These are phyloP conservation scores for Plasmodium coatneyi DNA, from an alignment of 169 alveolate genomes.

Conservation along the genomic window DNA sequence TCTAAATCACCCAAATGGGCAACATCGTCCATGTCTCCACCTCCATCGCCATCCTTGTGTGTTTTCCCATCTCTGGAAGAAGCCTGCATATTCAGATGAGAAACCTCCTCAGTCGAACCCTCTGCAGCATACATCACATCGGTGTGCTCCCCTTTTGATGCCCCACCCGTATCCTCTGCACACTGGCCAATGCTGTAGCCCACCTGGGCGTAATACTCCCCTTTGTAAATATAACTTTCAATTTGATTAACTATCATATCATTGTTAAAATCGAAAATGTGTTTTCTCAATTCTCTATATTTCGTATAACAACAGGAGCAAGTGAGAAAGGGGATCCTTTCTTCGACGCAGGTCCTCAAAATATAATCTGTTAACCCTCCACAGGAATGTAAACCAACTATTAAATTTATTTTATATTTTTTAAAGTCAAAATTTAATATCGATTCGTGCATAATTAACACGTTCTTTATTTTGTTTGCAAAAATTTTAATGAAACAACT, in stretches of 20 bases:
- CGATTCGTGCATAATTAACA: conserved; percentile 60
- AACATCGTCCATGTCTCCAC: background rate
- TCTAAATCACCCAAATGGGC: background rate
- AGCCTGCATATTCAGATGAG: background rate
- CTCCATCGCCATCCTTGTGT: background rate
- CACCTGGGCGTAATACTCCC: background rate
- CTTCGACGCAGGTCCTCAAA: conserved; percentile 33
- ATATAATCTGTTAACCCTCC: conserved; percentile 72
- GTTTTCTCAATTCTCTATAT: conserved; percentile 48
- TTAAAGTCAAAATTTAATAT: conserved; percentile 68
- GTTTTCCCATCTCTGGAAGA: background rate
- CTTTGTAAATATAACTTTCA: conserved; percentile 30
- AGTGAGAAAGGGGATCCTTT: conserved; percentile 59
- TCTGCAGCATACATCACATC: background rate
- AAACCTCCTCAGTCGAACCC: background rate
- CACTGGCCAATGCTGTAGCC: background rate
- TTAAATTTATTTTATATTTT: conserved; percentile 57
- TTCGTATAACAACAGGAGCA: conserved; percentile 73
- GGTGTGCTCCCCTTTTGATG: background rate
- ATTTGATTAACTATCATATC: conserved; percentile 44
- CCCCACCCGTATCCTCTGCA: background rate
- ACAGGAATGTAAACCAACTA: conserved; percentile 71
- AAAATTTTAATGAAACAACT: conserved; percentile 62
- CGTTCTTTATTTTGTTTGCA: conserved; percentile 42
- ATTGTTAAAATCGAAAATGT: conserved; percentile 68